Conservation (phyloP, 2,329 filamentous ascomycete genomes). For the Leptographium wingfieldii region DNA sequence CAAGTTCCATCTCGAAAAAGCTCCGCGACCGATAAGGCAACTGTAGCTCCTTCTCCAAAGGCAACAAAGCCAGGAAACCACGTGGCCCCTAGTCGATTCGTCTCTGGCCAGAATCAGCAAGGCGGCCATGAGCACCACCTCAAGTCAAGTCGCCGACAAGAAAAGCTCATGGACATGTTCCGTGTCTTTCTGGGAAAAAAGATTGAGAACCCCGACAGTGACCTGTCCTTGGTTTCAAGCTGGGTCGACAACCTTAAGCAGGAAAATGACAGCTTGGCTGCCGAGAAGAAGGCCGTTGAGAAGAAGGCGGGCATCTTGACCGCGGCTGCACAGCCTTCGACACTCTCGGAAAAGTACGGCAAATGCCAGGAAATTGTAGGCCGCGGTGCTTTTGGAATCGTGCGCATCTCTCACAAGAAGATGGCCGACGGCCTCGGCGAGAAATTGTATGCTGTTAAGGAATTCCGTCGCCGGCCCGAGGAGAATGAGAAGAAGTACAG, state of each 20-base stretch:
- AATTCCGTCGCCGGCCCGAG: slow-evolving; percentile 86
- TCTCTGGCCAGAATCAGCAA: slow-evolving; percentile 35
- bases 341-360: slow-evolving; percentile 90
- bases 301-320: slow-evolving; percentile 4
- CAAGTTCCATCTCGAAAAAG: slow-evolving; percentile 29
- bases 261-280: slow-evolving; percentile 65
- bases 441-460: slow-evolving; percentile 93
- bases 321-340: slow-evolving; percentile 27
- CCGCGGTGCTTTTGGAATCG: slow-evolving; percentile 91
- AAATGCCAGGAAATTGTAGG: slow-evolving; percentile 97
- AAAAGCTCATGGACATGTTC: slow-evolving; percentile 89
- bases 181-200: slow-evolving; percentile 75
- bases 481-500: slow-evolving; percentile 97
- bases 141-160: slow-evolving; percentile 80
- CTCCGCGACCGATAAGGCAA: slow-evolving; percentile 28
- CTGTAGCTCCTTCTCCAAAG: slow-evolving; percentile 21
- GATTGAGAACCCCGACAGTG: slow-evolving; percentile 64
- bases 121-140: slow-evolving; percentile 79
- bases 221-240: slow-evolving; percentile 82
- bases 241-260: slow-evolving; percentile 91
- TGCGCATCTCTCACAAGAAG: slow-evolving; percentile 93
- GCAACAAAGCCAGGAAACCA: slow-evolving; percentile 22
- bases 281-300: slow-evolving; percentile 42
- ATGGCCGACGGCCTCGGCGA: slow-evolving; percentile 69
- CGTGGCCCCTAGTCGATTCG: slow-evolving; percentile 33